phyloP scores from a whole-genome alignment of 2,329 filamentous ascomycete genomes.

The Fusarium sublunatum region DNA sequence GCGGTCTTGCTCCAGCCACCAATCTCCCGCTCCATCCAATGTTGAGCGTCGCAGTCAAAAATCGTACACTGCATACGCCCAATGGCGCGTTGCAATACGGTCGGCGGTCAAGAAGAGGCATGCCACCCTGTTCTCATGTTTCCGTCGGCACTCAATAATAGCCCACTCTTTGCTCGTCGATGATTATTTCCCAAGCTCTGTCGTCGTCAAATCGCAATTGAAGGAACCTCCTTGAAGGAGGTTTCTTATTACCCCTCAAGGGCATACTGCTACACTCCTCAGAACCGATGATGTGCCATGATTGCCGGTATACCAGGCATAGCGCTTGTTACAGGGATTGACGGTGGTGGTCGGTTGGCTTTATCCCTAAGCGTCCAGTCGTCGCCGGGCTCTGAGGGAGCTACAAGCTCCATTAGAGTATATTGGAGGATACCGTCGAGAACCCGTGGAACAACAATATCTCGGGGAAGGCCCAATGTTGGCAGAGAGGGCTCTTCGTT shows the following conservation, averaged over 20 bases:
- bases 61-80: constrained; percentile 46
- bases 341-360: constrained; percentile 42
- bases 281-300: constrained; percentile 43
- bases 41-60: constrained; percentile 42
- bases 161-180: constrained; percentile 26
- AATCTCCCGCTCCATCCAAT: constrained; percentile 45
- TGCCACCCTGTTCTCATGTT: constrained; percentile 24
- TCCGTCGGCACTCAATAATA: constrained; percentile 25
- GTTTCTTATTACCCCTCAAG: constrained; percentile 23
- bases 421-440: constrained; percentile 61
- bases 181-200: constrained; percentile 37
- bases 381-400: constrained; percentile 51
- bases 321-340: constrained; percentile 46
- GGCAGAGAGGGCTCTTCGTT: constrained; percentile 49
- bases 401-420: constrained; percentile 59
- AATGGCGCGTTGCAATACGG: constrained; percentile 40
- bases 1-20: constrained; percentile 44
- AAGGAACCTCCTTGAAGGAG: constrained; percentile 15
- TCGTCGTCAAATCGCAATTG: constrained; percentile 22
- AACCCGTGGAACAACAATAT: constrained; percentile 59
- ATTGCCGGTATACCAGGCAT: constrained; percentile 45
- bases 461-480: constrained; percentile 49
- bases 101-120: constrained; percentile 34
- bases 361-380: constrained; percentile 55
- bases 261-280: constrained; percentile 29